Evolutionary conservation across 208 protist genomes (phyloP), one percentile per base, ranked within the genome.

Genomic region (Acanthamoeba royreba): DNA sequence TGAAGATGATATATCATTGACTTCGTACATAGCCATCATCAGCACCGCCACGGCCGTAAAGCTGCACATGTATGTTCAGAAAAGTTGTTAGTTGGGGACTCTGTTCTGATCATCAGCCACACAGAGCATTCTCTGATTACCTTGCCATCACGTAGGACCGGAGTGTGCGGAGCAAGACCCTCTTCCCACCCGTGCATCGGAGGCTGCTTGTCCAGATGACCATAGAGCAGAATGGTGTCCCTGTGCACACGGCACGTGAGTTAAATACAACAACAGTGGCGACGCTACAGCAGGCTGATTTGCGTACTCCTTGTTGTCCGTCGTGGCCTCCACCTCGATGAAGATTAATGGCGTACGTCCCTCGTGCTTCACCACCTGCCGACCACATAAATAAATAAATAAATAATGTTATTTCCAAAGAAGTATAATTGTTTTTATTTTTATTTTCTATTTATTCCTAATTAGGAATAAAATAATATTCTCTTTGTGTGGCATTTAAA

Each of bases 191-290:
- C 96, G 43, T 85, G 40, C 43, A 99, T 93, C 33, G 98, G 98
- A 33, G 98, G 98, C 97, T 99, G 98, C 96, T 99, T 99, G 94
- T 99, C 98, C 97, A 99, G 98, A 94, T 99, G 98, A 40, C 98
- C 98, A 96, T 99, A 99, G 40, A 85, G 40, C 11, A 85, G 46
- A 19, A 85, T n/a, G n/a, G n/a, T n/a, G n/a, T n/a, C n/a, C n/a
- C n/a, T n/a, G n/a, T n/a, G n/a, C n/a, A n/a, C n/a, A n/a, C n/a
- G n/a, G n/a, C n/a, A n/a, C n/a, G n/a, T n/a, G n/a, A n/a, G n/a
- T n/a, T n/a, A n/a, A n/a, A n/a, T n/a, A n/a, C n/a, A n/a, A n/a
- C n/a, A n/a, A 40, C 35, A n/a, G 35, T 77, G 66, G 35, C 31
- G 19, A 61, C 53, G 53, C n/a, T 61, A 61, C 53, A 61, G 22